Evolutionary conservation across 2,329 filamentous ascomycete genomes (phyloP).

Genomic region (Emergomyces pasteurianus): DNA sequence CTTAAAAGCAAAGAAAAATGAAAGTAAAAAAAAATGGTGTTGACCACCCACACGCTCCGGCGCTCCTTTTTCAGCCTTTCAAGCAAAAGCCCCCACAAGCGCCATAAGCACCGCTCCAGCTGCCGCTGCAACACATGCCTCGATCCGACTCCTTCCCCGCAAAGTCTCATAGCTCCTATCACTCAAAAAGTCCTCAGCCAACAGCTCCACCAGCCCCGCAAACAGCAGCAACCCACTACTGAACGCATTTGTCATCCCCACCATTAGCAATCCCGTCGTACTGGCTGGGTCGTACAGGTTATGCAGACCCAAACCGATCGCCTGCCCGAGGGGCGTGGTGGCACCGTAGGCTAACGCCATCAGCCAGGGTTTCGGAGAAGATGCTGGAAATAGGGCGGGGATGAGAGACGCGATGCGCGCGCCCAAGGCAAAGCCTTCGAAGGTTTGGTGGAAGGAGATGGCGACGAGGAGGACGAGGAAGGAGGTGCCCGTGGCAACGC

Average conservation of each 20-base stretch:
- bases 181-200: constrained; percentile 71
- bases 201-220: constrained; percentile 69
- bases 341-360: constrained; percentile 53
- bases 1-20: too few relatives aligned
- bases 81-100: constrained; percentile 55
- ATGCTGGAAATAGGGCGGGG: constrained; percentile 50
- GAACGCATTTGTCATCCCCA: constrained; percentile 79
- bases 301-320: constrained; percentile 66
- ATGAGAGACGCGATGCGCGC: constrained; percentile 73
- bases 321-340: constrained; percentile 72
- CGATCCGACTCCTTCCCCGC: constrained; percentile 44
- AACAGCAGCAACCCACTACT: constrained; percentile 70
- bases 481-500: constrained; percentile 64
- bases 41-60: too few relatives aligned
- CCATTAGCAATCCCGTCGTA: constrained; percentile 63
- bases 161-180: constrained; percentile 52
- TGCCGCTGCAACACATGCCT: constrained; percentile 52
- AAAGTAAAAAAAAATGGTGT: too few relatives aligned
- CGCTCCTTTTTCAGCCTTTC: neutral
- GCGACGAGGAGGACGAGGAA: constrained; percentile 71
- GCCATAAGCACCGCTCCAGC: constrained; percentile 52
- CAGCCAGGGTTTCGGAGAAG: constrained; percentile 62
- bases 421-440: constrained; percentile 76
- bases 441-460: constrained; percentile 76
- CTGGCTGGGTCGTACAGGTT: constrained; percentile 69